Evolutionary conservation across 106 monocot genomes (phyloP), one percentile per base, ranked within the genome.

Genomic region (Ottelia alismoides): DNA sequence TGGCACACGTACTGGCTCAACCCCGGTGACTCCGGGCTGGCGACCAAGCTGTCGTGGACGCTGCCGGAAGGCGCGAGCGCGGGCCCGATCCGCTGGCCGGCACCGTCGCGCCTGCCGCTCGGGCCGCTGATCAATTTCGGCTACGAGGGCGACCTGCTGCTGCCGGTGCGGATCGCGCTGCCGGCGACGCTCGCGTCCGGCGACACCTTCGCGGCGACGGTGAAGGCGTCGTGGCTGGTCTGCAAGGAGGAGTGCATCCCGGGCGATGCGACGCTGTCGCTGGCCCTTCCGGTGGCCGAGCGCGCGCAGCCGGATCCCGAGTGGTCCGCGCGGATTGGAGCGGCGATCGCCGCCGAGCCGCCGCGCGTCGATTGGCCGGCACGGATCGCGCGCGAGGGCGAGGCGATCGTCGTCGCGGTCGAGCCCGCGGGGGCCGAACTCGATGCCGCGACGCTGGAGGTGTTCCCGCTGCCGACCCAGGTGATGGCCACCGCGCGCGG

Each of bases 161-260:
- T 40, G 35, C 35, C 14, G 35, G 14, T 14, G 35, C 5, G 9
- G 14, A 40, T 40, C 35, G 14, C 35, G 35, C 35, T 14, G 35
- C 35, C 35, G 35, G 35, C 35, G 35, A 40, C 35, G 35, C 9
- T 5, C 35, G 35, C 5, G 5, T 40, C 14, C 9, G 9, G 9
- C 9, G 35, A 40, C 9, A 4, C 5, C 14, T 14, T 40, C 35
- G 35, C 5, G 9, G 14, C 14, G 9, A 40, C 35, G 35, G 35
- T 14, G 9, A 40, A 40, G 35, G 35, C 35, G 35, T 6, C 5
- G 9, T 40, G 35, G 35, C 35, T 40, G 35, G 35, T 40, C 9
- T 40, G 35, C 35, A 40, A 40, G 35, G 35, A 40, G 35, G 35
- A 40, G 35, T 40, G 35, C 35, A 40, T 40, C 35, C 35, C 35